Base-by-base conservation (phyloP, 768 basidiomycete species). In the Leccinum aurantiacum region DNA sequence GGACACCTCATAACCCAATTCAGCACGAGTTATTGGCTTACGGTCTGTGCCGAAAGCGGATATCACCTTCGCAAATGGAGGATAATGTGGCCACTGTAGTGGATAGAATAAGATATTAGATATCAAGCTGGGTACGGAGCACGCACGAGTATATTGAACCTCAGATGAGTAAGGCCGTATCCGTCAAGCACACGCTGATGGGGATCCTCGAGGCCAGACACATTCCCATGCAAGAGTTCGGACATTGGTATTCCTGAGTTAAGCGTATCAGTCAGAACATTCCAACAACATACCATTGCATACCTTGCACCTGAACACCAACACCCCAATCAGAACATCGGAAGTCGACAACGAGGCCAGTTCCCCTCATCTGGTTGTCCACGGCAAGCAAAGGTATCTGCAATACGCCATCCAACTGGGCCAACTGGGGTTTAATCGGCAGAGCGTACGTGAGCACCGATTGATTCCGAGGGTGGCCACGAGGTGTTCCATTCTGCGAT, bases 1-100 rank as follows among this genome's bases (percentile, higher is more conserved):
- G 49, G 70, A 63, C 33, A 68, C 70, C 24, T 71, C 69, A 10
- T 70, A 68, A 53, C 70, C 70, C 54, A 71, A 61, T 59, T 56
- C 60, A 27, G 63, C 66, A 24, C 68, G 70, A 41, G 62, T 68
- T 24, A 72, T 38, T 4, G 63, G 57, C 38, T 61, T 66, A 3
- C 63, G 58, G 4, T 65, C 62, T 17, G 27, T 53, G 37, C 64
- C 68, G 35, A 66, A 59, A 35, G 68, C 66, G 29, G 70, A 68
- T 37, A 71, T 66, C 11, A 54, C 15, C 54, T 72, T 71, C 10
- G 33, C 56, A 48, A 68, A 72, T 9, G 64, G 61, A 31, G 63
- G 62, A 19, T 72, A 72, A 47, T 69, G 35, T 27, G 70, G 70
- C 70, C 70, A 71, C 70, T 71, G 17, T 27, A 25, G 17, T 58